Conservation (phyloP, 495 filamentous ascomycete species). For the Daldinia concentrica region DNA sequence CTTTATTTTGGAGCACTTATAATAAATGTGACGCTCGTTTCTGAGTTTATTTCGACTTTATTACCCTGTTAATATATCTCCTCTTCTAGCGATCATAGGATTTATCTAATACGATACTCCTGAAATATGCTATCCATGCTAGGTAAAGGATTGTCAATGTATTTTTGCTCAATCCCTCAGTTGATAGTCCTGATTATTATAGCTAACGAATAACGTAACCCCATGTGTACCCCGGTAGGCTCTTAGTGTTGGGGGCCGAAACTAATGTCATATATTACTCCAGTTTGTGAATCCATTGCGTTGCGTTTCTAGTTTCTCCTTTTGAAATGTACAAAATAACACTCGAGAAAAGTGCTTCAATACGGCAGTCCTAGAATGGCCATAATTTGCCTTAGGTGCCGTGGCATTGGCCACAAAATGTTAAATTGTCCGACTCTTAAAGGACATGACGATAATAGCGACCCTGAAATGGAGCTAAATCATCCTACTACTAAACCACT, state of each 20-base stretch:
- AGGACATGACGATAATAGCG: neutral
- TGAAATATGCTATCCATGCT: neutral
- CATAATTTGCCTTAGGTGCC: neutral
- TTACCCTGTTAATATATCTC: too few relatives aligned
- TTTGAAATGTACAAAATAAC: too few relatives aligned
- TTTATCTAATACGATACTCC: neutral
- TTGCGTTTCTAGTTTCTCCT: neutral
- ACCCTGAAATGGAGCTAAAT: neutral
- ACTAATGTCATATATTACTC: neutral
- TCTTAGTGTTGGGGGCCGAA: neutral
- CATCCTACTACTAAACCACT: neutral
- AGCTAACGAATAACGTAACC: neutral
- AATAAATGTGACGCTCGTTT: too few relatives aligned
- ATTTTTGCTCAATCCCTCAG: neutral
- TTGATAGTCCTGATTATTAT: neutral
- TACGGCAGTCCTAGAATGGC: neutral
- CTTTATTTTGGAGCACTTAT: too few relatives aligned
- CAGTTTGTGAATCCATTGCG: neutral
- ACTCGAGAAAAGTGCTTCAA: neutral
- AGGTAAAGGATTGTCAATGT: neutral
- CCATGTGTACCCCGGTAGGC: neutral
- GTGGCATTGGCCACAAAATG: neutral
- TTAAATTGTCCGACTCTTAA: neutral
- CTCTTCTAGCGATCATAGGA: too few relatives aligned
- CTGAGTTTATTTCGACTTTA: too few relatives aligned